Evolutionary conservation across 768 basidiomycete species (phyloP), one percentile per base, ranked within the genome.

Genomic region (Agrocybe pediades): DNA sequence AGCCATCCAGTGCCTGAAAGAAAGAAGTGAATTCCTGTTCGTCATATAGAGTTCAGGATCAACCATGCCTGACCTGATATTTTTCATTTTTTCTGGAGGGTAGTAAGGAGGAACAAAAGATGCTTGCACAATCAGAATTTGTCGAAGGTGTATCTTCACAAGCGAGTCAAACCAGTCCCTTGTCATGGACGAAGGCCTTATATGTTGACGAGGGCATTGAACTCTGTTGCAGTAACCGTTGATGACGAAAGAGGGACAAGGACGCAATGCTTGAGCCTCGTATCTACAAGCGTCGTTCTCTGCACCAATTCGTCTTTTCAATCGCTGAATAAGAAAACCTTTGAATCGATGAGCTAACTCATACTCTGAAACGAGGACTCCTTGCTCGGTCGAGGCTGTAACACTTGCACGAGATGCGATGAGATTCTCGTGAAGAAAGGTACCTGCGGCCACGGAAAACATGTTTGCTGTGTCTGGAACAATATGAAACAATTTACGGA

Each of bases 1-100:
- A 9, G 56, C 59, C 7, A 84, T 62, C 77, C 80, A 83, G 41
- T 63, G 62, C 33, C 81, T 83, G 51, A 16, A 27, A 41, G 19
- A 16, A 19, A 26, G 43, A n/a, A 7, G 6, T 23, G 13, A 42
- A 33, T 49, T 40, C 8, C 9, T 11, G 17, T 21, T n/a, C 15
- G 20, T 33, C 13, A 21, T 6, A 27, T 15, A 30, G n/a, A 0
- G 21, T n/a, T 20, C 9, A 20, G 8, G 17, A 39, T 36, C n/a
- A n/a, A 27, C 9, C 9, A 46, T 20, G n/a, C 41, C 55, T 66
- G 69, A 66, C 62, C 59, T 65, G 60, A 46, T 60, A 47, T 45
- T 26, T 19, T 29, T 58, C n/a, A 58, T 50, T 30, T 42, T 45
- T 15, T 56, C 54, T 9, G 21, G 15, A 30, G 23, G 26, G 36